Base-by-base conservation (phyloP, 73 alveolate species). In the Stentor roeselii region DNA sequence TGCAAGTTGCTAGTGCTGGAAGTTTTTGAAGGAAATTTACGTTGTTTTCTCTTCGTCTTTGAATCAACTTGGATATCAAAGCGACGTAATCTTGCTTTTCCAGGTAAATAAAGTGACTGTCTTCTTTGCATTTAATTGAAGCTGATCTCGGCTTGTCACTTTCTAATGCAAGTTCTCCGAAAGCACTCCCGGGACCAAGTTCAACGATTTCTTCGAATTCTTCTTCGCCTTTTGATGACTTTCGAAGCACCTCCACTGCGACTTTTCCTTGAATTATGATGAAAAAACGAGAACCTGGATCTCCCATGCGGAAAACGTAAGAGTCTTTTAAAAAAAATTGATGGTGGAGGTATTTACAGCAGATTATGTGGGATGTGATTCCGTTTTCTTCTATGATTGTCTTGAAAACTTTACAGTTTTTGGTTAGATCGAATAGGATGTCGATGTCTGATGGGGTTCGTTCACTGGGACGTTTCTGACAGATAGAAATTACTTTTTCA, bases 241-340 rank as follows among this genome's bases (percentile, higher is more conserved):
- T 67, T 36, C 76, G 78, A 31, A 84, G 30, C 3, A 90, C 85
- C 37, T 80, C 86, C 6, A 90, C 89, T 3, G 85, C 88, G 14
- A 90, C 95, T 60, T 59, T 85, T 75, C 95, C 95, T 77, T 85
- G 76, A 3, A 90, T 37, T n/a, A 87, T 90, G 31, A 90, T 90
- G 60, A 83, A 90, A 75, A 87, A 90, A 42, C 42, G 21, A 0
- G 88, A 32, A 3, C 92, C 95, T 60, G 39, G 11, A 3, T 90
- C 95, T 3, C 95, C 95, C 39, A 75, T 50, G 60, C 37, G 11
- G 76, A 87, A 89, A 3, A 89, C 27, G 2, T 76, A 60, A 3
- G 78, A 80, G 35, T 85, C 90, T 75, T 67, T 34, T 35, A 59
- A 50, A 59, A 38, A 78, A 59, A 14, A 21, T 32, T 78, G 78